phyloP scores from a whole-genome alignment of 352 stramenopile species.

The Phytophthora pluvialis region DNA sequence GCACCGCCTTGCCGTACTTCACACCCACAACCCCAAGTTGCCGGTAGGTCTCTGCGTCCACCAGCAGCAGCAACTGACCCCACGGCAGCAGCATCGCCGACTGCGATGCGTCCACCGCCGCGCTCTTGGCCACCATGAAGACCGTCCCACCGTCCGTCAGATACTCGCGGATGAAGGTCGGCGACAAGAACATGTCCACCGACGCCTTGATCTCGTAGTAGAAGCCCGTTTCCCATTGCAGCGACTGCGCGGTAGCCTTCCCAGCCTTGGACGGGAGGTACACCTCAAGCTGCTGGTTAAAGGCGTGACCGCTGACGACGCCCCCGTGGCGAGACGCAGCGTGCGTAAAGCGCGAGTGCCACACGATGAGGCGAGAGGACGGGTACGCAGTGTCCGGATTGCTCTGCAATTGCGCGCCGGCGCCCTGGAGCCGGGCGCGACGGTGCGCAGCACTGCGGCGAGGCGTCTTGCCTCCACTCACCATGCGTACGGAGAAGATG shows the following conservation, averaged over 20 bases:
- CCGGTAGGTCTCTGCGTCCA: constrained; percentile 71
- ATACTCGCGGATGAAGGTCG: constrained; percentile 69
- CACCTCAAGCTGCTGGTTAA: constrained; percentile 82
- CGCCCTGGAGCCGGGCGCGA: constrained; percentile 18
- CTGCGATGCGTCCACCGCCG: constrained; percentile 56
- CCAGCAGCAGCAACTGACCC: constrained; percentile 72
- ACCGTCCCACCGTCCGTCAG: constrained; percentile 48
- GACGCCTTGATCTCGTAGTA: constrained; percentile 77
- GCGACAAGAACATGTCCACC: constrained; percentile 61
- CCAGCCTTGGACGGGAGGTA: constrained; percentile 50
- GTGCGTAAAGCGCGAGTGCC: constrained; percentile 62
- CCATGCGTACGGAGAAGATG: constrained; percentile 48
- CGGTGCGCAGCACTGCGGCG: constrained; percentile 35
- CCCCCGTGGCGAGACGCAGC: constrained; percentile 52
- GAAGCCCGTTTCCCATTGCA: constrained; percentile 85
- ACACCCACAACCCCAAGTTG: constrained; percentile 73
- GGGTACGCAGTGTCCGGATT: constrained; percentile 29
- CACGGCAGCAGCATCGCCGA: constrained; percentile 70
- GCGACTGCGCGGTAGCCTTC: constrained; percentile 42
- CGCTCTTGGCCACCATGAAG: constrained; percentile 84
- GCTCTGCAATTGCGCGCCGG: constrained; percentile 18
- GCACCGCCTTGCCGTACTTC: constrained; percentile 57
- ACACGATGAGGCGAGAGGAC: constrained; percentile 57
- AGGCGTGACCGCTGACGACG: constrained; percentile 51
- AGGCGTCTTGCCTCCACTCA: constrained; percentile 68